Percentiles rank a stretch among this genome's conserved stretches.
Conservation (phyloP, 768 basidiomycete genomes). For the Trametopsis cervina region DNA sequence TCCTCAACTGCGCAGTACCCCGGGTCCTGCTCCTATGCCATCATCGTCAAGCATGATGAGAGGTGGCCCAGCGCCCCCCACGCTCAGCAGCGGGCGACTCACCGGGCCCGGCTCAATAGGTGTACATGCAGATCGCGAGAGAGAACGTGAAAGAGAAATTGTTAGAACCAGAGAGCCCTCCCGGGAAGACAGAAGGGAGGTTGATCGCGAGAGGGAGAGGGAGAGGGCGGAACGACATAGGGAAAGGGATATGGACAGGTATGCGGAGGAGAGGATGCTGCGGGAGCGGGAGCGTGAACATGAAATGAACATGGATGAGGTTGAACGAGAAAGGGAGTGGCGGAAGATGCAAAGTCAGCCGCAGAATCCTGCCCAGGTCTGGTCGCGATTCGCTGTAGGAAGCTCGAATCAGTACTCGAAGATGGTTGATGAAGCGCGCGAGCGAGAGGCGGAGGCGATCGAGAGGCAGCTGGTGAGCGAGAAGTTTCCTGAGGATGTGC, state of each 20-base stretch:
- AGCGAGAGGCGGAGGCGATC: slow-evolving; percentile 10
- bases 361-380: slow-evolving; percentile 21
- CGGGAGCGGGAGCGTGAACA: slow-evolving; percentile 29
- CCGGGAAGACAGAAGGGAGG: slow-evolving; percentile 12
- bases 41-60: slow-evolving; percentile 9
- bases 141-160: slow-evolving; percentile 14
- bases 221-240: slow-evolving; percentile 18
- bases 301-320: slow-evolving; percentile 19
- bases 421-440: slow-evolving; percentile 12
- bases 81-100: background rate
- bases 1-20: slow-evolving; percentile 6
- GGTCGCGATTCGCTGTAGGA: slow-evolving; percentile 22
- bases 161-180: no score
- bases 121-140: slow-evolving; percentile 4
- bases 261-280: slow-evolving; percentile 20
- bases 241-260: background rate
- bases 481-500: slow-evolving; percentile 7
- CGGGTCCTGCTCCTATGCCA: background rate
- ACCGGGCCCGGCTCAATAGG: slow-evolving; percentile 7
- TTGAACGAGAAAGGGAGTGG: slow-evolving; percentile 24
- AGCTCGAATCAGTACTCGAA: slow-evolving; percentile 9
- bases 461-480: slow-evolving; percentile 8
- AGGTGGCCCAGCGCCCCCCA: slow-evolving; percentile 4
- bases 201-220: slow-evolving; percentile 21
- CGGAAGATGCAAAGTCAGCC: slow-evolving; percentile 22